Evolutionary conservation across 2,329 filamentous ascomycete genomes (phyloP).

Genomic region (Neocatenulostroma microsporum): DNA sequence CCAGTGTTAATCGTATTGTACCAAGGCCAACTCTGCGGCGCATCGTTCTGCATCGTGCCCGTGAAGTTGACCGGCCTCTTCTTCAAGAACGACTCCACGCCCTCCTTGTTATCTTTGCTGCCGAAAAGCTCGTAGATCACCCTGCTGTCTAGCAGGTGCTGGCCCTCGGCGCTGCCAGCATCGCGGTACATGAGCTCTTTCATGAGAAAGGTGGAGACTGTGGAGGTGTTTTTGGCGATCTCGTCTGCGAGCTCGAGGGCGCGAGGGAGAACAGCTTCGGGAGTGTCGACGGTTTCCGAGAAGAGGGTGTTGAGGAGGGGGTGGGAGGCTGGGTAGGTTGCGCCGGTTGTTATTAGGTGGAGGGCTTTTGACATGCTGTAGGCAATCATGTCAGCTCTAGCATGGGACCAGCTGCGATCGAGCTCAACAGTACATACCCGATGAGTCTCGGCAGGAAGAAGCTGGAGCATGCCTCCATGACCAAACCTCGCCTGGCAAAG

Average conservation of each 20-base stretch:
- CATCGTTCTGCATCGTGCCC: slow-evolving; percentile 53
- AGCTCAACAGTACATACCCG: slow-evolving; percentile 37
- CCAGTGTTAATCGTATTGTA: slow-evolving; percentile 51
- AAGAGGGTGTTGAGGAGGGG: slow-evolving; percentile 54
- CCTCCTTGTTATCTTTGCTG: slow-evolving; percentile 58
- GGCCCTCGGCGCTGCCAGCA: slow-evolving; percentile 54
- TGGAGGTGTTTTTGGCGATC: slow-evolving; percentile 58
- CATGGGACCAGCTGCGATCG: not conserved
- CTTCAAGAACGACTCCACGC: slow-evolving; percentile 60
- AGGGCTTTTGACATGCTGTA: slow-evolving; percentile 48
- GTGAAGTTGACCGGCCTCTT: slow-evolving; percentile 58
- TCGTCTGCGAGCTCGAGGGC: slow-evolving; percentile 61
- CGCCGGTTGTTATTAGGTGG: slow-evolving; percentile 60
- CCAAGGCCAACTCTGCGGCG: slow-evolving; percentile 58
- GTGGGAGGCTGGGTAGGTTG: slow-evolving; percentile 45
- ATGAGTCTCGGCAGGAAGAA: slow-evolving; percentile 66
- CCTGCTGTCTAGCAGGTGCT: slow-evolving; percentile 61
- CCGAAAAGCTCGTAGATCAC: slow-evolving; percentile 56
- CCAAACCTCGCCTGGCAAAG: slow-evolving; percentile 61
- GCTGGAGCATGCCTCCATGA: slow-evolving; percentile 63
- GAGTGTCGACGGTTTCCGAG: slow-evolving; percentile 52
- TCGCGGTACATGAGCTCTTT: slow-evolving; percentile 62
- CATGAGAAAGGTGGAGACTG: slow-evolving; percentile 58
- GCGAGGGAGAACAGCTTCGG: slow-evolving; percentile 54
- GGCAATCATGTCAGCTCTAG: not conserved